Conservation (phyloP, 2,329 filamentous ascomycete genomes). For the Aspergillus brunneoviolaceus region DNA sequence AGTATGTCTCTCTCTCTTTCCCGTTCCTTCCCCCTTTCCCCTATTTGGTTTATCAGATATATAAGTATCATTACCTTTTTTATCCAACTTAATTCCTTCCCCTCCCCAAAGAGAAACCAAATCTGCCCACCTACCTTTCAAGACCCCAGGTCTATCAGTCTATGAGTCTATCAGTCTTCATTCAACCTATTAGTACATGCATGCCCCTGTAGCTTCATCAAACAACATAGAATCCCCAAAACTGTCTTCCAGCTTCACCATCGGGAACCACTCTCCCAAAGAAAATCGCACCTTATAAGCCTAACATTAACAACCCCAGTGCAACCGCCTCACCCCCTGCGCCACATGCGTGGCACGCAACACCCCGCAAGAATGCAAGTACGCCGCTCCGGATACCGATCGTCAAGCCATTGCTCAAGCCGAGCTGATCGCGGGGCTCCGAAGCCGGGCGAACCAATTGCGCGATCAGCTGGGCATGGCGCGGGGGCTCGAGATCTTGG, state of each 20-base stretch:
- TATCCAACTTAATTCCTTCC: neutral
- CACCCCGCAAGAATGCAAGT: constrained; percentile 16
- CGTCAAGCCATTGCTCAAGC: constrained; percentile 20
- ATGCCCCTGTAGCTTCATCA: neutral
- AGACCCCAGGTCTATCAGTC: too few relatives aligned
- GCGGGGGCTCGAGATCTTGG: neutral
- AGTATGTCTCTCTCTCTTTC: constrained; percentile 1
- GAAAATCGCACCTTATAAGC: neutral
- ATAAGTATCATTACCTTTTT: too few relatives aligned
- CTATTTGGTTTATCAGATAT: too few relatives aligned
- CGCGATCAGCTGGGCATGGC: constrained; percentile 1
- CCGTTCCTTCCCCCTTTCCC: neutral
- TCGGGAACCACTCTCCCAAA: neutral
- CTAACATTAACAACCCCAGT: constrained; percentile 8
- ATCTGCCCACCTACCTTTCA: neutral
- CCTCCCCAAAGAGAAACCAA: neutral
- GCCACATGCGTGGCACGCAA: constrained; percentile 17
- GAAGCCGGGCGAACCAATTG: constrained; percentile 11
- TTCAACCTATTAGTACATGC: too few relatives aligned
- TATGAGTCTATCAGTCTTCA: too few relatives aligned
- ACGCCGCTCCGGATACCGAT: constrained; percentile 15
- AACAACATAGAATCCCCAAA: neutral
- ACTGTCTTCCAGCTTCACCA: too few relatives aligned
- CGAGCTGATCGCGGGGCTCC: constrained; percentile 17
- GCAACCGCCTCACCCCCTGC: constrained; percentile 20